Base-by-base conservation (phyloP, 129 eudicot genomes). In the Ambrosia artemisiifolia region DNA sequence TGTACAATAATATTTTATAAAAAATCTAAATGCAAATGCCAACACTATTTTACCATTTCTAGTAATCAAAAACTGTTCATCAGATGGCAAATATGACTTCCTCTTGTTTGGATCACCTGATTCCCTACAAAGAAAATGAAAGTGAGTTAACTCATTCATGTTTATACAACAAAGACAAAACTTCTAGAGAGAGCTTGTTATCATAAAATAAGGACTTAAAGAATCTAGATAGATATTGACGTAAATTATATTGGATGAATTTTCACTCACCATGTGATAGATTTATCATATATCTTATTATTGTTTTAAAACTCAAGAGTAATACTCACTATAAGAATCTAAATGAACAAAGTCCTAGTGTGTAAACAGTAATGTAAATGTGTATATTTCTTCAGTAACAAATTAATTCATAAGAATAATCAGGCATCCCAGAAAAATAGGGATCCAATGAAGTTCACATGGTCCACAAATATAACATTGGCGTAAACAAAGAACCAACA, bases 101-200 rank as follows among this genome's bases (percentile, higher is more conserved):
- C 98, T 82, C 87, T 88, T 92, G 89, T 83, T 77, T 65, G 97
- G 88, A 79, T 92, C 97, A 65, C 97, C 97, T 24, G 96, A 87
- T 77, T 92, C 98, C 98, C 98, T 92, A 69, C 56, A 42, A 42
- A 3, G 18, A 54, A 71, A 20, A 40, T 36, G 64, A 11, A 56
- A 59, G 10, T 11, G 16, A 57, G 18, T 61, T 73, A 30, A 60
- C 30, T 33, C 48, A 47, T 46, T 72, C 36, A 46, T 28, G 43
- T 72, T 72, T 34, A 57, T 72, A 43, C 35, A 72, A 33, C 60
- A 6, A 19, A 44, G 60, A 60, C 12, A 17, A 43, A 67, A 48
- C 61, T 48, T 48, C 17, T 34, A 5, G 12, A 62, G 46, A 72
- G 33, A 57, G 11, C 38, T 14, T 40, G 11, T 71, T 36, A 43